Evolutionary conservation across 176 grass and related monocot genomes (phyloP).

Genomic region (Alloteropsis semialata): DNA sequence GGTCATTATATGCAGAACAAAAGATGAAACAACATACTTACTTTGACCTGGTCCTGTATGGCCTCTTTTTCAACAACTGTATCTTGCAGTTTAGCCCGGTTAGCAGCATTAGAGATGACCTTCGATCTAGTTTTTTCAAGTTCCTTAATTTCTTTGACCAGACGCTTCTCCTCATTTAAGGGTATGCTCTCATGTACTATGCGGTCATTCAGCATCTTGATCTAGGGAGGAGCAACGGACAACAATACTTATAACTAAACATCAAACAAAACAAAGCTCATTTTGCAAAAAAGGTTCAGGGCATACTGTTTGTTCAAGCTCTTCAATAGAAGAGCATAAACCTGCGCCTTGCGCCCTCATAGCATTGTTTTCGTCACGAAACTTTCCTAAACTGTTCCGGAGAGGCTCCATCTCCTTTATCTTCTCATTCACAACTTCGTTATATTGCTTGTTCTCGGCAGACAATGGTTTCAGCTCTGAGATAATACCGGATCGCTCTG

Average conservation of each 20-base stretch:
- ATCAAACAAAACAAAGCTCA: background rate
- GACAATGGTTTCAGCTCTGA: constrained; percentile 66
- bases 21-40: constrained; percentile 44
- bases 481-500: constrained; percentile 62
- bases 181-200: constrained; percentile 91
- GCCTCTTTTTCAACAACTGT: constrained; percentile 72
- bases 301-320: constrained; percentile 77
- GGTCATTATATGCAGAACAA: constrained; percentile 16
- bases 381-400: constrained; percentile 69
- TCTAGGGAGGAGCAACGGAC: constrained; percentile 41
- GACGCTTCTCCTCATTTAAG: constrained; percentile 79
- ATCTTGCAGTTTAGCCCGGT: constrained; percentile 73
- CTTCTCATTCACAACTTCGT: constrained; percentile 65
- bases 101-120: constrained; percentile 71
- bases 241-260: constrained; percentile 35
- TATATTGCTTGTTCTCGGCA: constrained; percentile 74
- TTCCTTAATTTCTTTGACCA: constrained; percentile 84
- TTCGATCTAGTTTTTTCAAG: constrained; percentile 86
- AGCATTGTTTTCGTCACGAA: constrained; percentile 76
- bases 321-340: constrained; percentile 88
- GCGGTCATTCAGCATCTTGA: constrained; percentile 75
- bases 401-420: constrained; percentile 78
- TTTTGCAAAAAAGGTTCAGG: constrained; percentile 7
- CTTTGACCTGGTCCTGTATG: constrained; percentile 90
- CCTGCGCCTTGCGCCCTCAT: constrained; percentile 73